Evolutionary conservation across 371 early-diverging fungal genomes (phyloP).

Genomic region (Mucor ambiguus): DNA sequence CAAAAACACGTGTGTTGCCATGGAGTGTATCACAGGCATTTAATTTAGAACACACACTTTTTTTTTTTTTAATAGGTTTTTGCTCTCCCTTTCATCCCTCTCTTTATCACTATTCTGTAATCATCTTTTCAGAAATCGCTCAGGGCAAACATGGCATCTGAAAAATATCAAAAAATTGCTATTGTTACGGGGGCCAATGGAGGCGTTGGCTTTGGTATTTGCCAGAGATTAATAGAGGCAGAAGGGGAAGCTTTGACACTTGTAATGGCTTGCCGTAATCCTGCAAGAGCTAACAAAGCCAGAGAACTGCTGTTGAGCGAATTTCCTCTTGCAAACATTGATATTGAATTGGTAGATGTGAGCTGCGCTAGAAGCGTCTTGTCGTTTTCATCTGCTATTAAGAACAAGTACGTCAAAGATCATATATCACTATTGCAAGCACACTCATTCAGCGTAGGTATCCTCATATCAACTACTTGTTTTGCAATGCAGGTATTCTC

Average conservation of each 20-base stretch:
- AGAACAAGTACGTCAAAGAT: constrained; percentile 21
- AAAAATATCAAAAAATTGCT: constrained; percentile 38
- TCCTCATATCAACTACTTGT: constrained; percentile 63
- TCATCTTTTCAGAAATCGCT: background rate
- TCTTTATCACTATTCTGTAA: background rate
- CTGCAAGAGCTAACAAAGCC: constrained; percentile 60
- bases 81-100: background rate
- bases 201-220: constrained; percentile 80
- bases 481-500: constrained; percentile 86
- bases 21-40: background rate
- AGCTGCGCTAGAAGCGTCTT: constrained; percentile 53
- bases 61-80: background rate
- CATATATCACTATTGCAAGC: background rate
- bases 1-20: background rate
- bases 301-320: constrained; percentile 46
- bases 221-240: constrained; percentile 58
- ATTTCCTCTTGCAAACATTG: constrained; percentile 44
- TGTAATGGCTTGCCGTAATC: constrained; percentile 81
- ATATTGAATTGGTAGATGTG: constrained; percentile 60
- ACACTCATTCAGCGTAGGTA: constrained; percentile 30
- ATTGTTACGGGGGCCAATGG: constrained; percentile 71
- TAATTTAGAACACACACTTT: background rate
- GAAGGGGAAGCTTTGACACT: constrained; percentile 42
- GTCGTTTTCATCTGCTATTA: constrained; percentile 27
- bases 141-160: constrained; percentile 7